Evolutionary conservation across 2,329 filamentous ascomycete genomes (phyloP).

Genomic region (Monilinia fructigena): DNA sequence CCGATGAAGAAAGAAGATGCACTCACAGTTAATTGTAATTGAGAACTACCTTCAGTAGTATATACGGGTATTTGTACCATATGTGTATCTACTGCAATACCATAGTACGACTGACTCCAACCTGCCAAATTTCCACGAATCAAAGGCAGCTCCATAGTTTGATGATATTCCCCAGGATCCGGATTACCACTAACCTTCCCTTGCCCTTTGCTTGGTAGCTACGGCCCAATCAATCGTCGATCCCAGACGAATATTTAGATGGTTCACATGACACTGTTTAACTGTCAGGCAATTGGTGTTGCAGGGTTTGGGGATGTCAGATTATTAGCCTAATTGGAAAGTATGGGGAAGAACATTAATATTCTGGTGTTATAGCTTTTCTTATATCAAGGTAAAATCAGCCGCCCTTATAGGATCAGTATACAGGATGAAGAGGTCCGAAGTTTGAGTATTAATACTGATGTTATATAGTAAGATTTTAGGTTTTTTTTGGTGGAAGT

Average conservation of each 20-base stretch:
- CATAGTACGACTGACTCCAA: too few relatives aligned
- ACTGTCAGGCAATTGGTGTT: not conserved
- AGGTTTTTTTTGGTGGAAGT: not conserved
- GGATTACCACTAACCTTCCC: not conserved
- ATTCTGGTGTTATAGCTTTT: too few relatives aligned
- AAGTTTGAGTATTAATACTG: not conserved
- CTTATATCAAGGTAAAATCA: not conserved
- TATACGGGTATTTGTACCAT: too few relatives aligned
- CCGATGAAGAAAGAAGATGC: not conserved
- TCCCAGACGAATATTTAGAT: not conserved
- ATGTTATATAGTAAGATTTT: not conserved
- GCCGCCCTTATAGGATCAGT: not conserved
- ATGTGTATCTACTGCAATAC: too few relatives aligned
- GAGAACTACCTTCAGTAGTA: too few relatives aligned
- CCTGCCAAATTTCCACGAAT: not conserved
- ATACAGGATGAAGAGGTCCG: not conserved
- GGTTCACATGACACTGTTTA: conserved; percentile 2
- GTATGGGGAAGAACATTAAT: not conserved
- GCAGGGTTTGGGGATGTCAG: not conserved
- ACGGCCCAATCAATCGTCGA: too few relatives aligned
- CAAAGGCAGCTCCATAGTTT: not conserved
- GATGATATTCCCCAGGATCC: not conserved
- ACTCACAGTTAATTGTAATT: too few relatives aligned
- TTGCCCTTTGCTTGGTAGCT: not conserved
- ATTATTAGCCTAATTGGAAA: conserved; percentile 1